Conservation (phyloP, 495 filamentous ascomycete species). For the Penicillium ucsense region DNA sequence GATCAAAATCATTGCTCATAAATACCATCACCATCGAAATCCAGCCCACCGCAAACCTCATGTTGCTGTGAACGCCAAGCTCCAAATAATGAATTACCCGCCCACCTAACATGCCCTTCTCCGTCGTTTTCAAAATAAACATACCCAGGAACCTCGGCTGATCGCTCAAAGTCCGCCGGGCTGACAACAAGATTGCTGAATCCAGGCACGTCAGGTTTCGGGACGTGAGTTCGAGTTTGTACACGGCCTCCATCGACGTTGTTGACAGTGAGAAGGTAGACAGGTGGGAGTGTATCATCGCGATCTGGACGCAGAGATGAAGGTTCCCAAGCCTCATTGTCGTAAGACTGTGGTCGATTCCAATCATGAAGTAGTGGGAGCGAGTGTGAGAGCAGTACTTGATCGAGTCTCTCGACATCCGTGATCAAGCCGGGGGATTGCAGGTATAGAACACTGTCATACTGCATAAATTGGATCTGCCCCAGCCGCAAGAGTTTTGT, state of each 20-base stretch:
- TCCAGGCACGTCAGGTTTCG: slow-evolving; percentile 25
- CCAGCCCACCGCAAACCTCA: slow-evolving; percentile 30
- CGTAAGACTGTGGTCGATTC: slow-evolving; percentile 28
- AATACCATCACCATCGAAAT: slow-evolving; percentile 20
- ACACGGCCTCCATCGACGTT: slow-evolving; percentile 25
- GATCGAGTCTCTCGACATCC: slow-evolving; percentile 30
- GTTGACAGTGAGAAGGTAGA: slow-evolving; percentile 37
- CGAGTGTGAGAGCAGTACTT: slow-evolving; percentile 26
- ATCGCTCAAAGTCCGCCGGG: slow-evolving; percentile 13
- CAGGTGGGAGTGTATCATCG: slow-evolving; percentile 25
- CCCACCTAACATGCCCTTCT: slow-evolving; percentile 27
- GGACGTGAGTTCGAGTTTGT: slow-evolving; percentile 36
- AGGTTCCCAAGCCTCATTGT: slow-evolving; percentile 37
- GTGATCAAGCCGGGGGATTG: slow-evolving; percentile 32
- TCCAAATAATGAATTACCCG: slow-evolving; percentile 28
- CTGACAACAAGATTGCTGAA: slow-evolving; percentile 28
- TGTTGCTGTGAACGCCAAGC: slow-evolving; percentile 28
- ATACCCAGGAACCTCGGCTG: slow-evolving; percentile 29
- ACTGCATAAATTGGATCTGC: slow-evolving; percentile 40
- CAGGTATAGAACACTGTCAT: slow-evolving; percentile 36
- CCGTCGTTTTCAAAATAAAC: slow-evolving; percentile 34
- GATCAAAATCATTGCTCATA: slow-evolving; percentile 14
- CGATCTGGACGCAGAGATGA: slow-evolving; percentile 30
- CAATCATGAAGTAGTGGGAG: slow-evolving; percentile 29
- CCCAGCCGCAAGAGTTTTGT: slow-evolving; percentile 34